Conservation (phyloP, 768 basidiomycete genomes). For the Suillus hirtellus region DNA sequence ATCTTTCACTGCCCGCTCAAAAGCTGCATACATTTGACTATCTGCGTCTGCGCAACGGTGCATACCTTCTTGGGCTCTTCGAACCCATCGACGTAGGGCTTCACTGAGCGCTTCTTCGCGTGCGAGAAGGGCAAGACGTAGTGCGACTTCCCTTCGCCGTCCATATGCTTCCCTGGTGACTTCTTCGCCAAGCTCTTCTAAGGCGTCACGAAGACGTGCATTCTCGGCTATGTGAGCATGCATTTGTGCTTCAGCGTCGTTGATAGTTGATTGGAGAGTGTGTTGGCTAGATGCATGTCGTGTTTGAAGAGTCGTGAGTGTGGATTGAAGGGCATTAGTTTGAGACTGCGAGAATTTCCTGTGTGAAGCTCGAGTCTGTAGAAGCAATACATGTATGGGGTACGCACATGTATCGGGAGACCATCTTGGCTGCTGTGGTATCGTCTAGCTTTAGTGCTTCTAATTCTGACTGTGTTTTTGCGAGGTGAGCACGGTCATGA, state of each 20-base stretch:
- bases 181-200: slow-evolving; percentile 74
- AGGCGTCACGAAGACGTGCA: slow-evolving; percentile 52
- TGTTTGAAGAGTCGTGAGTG: slow-evolving; percentile 56
- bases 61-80: slow-evolving; percentile 47
- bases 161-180: slow-evolving; percentile 72
- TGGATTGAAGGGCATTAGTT: slow-evolving; percentile 62
- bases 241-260: slow-evolving; percentile 44
- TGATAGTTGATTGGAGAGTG: slow-evolving; percentile 55
- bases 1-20: slow-evolving; percentile 35
- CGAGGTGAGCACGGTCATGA: slow-evolving; percentile 46
- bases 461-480: slow-evolving; percentile 48
- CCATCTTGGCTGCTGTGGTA: slow-evolving; percentile 77
- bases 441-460: slow-evolving; percentile 64
- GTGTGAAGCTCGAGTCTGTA: not conserved
- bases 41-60: slow-evolving; percentile 28
- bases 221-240: slow-evolving; percentile 43
- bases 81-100: slow-evolving; percentile 56
- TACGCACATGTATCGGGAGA: slow-evolving; percentile 80
- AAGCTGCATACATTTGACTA: slow-evolving; percentile 20
- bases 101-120: slow-evolving; percentile 66
- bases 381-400: not conserved
- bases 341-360: slow-evolving; percentile 86
- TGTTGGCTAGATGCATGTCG: slow-evolving; percentile 63
- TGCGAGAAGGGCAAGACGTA: slow-evolving; percentile 60
- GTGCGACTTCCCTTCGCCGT: slow-evolving; percentile 65